Evolutionary conservation across 179 eudicot species (phyloP), one percentile per base, ranked within the genome.

Genomic region (Silene coronaria): DNA sequence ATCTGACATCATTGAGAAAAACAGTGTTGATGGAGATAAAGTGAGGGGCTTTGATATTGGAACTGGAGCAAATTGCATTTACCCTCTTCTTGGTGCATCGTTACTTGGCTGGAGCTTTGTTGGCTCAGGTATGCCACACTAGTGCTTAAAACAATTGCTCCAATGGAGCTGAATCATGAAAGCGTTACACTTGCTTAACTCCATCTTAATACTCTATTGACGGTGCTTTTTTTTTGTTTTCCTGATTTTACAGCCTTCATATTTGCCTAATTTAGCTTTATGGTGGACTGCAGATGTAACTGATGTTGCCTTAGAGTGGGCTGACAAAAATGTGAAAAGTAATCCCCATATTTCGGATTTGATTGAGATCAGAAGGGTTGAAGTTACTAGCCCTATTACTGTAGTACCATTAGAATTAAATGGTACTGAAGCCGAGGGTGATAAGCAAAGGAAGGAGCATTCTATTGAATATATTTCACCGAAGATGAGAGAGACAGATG

Each of bases 1-100:
- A 70, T 90, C 96, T 42, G 90, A 90, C 60, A 79, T 89, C 59
- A 89, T 94, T 70, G 81, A 83, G 57, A 81, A 83, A 48, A 79
- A 72, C 27, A 72, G 60, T 45, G 60, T 60, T 57, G 85, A 74
- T 27, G 83, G 75, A 14, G 87, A 78, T 74, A 71, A 80, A 78
- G 87, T 88, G 27, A 88, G 80, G 74, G 98, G 97, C 66, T 90
- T 94, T 88, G 97, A 94, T 81, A 92, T 94, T 77, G 98, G 97
- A 75, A 92, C 97, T 42, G 98, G 98, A 34, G 94, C 97, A 72
- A 94, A 94, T 72, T 94, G 98, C 76, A 94, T 94, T 17, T 94
- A 94, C 79, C 97, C 98, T 24, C 98, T 94, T 76, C 96, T 94
- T 62, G 98, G 98, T 79, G 96, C 97, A 61, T 88, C 98, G 59